Conservation (phyloP, 1,284 basidiomycete genomes). For the Fomitopsis betulina region DNA sequence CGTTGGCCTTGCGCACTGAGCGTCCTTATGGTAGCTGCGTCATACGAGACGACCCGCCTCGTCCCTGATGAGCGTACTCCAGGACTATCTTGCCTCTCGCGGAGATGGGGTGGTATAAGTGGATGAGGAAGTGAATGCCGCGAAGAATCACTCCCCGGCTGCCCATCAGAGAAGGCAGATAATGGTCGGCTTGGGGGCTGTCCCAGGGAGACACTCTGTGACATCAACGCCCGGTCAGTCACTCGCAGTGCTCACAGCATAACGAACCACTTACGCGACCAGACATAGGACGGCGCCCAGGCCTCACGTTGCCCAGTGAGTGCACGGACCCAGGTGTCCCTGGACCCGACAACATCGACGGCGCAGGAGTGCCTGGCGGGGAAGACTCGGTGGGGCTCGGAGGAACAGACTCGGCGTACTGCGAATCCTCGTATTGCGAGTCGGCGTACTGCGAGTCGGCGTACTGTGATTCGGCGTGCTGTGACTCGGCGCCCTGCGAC, state of each 20-base stretch:
- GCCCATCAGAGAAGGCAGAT: neutral
- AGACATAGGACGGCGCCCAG: neutral
- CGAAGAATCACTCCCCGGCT: no score
- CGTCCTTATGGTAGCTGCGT: neutral
- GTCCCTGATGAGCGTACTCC: neutral
- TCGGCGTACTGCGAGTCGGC: no score
- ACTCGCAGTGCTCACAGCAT: no score
- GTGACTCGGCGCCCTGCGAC: no score
- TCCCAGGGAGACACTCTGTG: neutral
- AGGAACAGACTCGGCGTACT: neutral
- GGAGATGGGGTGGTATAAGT: neutral
- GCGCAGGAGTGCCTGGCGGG: neutral
- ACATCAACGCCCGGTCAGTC: neutral
- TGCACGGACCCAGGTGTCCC: neutral
- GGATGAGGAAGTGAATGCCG: neutral
- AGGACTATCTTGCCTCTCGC: neutral
- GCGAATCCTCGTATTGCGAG: neutral
- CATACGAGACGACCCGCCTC: neutral
- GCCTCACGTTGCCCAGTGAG: slow-evolving; percentile 4
- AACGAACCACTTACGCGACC: neutral
- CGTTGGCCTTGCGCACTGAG: neutral
- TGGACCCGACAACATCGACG: neutral
- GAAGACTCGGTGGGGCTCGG: neutral
- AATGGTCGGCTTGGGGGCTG: neutral
- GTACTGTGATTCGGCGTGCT: no score